Percentiles rank a stretch among this genome's conserved stretches.
These are phyloP conservation scores for Phytophthora macrochlamydospora DNA, from an alignment of 352 stramenopile genomes.

Conservation along the genomic window DNA sequence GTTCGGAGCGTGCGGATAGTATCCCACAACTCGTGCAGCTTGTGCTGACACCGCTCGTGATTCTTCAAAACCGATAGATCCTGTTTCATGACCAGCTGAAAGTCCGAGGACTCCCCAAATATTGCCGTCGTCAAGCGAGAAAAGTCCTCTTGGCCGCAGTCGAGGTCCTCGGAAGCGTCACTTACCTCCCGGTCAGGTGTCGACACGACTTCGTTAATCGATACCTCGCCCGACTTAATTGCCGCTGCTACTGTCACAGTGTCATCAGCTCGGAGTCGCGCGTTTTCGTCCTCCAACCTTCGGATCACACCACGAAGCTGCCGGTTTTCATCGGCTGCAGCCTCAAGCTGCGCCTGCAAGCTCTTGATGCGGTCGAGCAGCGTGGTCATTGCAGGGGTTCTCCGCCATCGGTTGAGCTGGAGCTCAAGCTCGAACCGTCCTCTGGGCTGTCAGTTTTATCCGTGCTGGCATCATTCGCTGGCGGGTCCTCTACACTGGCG, in stretches of 20 bases:
- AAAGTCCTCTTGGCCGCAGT: conserved; percentile 6
- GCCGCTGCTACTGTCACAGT: not conserved
- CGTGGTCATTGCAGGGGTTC: not conserved
- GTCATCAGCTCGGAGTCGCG: conserved; percentile 9
- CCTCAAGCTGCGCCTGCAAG: conserved; percentile 25
- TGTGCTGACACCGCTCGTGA: conserved; percentile 64
- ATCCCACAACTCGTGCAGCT: conserved; percentile 75
- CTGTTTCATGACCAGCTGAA: conserved; percentile 35
- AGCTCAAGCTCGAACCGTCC: not conserved
- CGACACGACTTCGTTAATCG: not conserved
- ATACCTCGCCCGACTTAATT: conserved; percentile 1
- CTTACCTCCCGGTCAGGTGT: conserved; percentile 7
- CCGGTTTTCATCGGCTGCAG: conserved; percentile 25
- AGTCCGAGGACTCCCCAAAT: conserved; percentile 27
- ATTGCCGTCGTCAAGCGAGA: conserved; percentile 17
- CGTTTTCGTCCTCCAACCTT: conserved; percentile 26
- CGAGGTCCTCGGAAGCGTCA: conserved; percentile 4
- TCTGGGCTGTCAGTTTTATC: conserved; percentile 8
- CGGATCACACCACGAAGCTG: conserved; percentile 25
- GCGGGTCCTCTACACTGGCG: conserved; percentile 1
- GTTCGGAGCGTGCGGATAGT: conserved; percentile 63
- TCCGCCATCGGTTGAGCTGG: conserved; percentile 1
- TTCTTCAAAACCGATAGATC: conserved; percentile 29
- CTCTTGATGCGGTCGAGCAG: conserved; percentile 22
- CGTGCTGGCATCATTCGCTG: conserved; percentile 4